phyloP scores from a whole-genome alignment of 805 yeast species.

The Sugiyamaella lignohabitans region DNA sequence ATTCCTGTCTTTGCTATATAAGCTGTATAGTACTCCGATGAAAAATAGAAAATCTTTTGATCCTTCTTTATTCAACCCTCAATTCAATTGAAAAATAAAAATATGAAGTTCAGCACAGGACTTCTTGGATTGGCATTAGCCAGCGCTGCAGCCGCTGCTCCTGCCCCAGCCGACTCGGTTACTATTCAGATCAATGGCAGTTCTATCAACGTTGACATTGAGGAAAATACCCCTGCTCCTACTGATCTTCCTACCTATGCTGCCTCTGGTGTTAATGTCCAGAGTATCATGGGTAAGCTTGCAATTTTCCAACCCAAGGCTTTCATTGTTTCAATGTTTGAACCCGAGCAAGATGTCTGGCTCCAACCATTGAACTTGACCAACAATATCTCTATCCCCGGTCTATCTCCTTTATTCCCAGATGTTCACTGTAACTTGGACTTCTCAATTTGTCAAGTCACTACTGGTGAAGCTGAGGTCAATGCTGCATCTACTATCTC shows the following conservation, averaged over 20 bases:
- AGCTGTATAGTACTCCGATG: no score
- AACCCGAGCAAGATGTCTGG: slow-evolving; percentile 49
- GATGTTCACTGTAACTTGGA: slow-evolving; percentile 48
- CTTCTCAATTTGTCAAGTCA: slow-evolving; percentile 51
- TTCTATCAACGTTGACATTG: slow-evolving; percentile 4
- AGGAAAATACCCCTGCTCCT: slow-evolving; percentile 3
- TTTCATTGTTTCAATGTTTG: slow-evolving; percentile 51
- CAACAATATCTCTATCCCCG: slow-evolving; percentile 57
- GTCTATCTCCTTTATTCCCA: slow-evolving; percentile 56
- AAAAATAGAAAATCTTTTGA: no score
- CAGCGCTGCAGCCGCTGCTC: no score
- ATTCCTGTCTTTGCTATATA: no score
- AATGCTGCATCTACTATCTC: slow-evolving; percentile 57
- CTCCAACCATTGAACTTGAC: slow-evolving; percentile 41
- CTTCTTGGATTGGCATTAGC: no score
- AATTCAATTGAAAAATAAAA: no score
- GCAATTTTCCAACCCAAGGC: slow-evolving; percentile 40
- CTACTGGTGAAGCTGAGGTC: slow-evolving; percentile 66
- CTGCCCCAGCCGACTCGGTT: not conserved
- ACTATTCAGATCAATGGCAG: slow-evolving; percentile 1
- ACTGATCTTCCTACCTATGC: slow-evolving; percentile 8
- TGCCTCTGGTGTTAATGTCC: slow-evolving; percentile 9
- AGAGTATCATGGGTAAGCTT: slow-evolving; percentile 4
- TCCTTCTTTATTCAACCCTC: no score
- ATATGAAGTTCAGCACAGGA: no score